Base-by-base conservation (phyloP, 768 basidiomycete genomes). In the Chalciporus chontae region DNA sequence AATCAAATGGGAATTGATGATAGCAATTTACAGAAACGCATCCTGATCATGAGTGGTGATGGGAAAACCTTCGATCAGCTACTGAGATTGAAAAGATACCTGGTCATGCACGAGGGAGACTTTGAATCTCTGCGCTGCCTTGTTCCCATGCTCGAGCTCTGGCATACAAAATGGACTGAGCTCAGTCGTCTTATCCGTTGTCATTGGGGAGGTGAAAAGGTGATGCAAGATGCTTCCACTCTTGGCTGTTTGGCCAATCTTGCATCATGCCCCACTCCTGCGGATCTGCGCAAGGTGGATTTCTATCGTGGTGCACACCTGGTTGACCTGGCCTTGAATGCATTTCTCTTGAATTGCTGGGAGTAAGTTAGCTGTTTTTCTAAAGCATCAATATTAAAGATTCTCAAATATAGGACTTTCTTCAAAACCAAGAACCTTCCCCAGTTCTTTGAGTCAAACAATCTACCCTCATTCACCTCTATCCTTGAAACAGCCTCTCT, bases 271-370 rank as follows among this genome's bases (percentile, higher is more conserved):
- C 58, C 62, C 5, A 53, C 55, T n/a, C 63, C 63, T 11, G 41
- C 49, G 15, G 58, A 67, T 51, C 42, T 67, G 8, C 40, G 47
- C 15, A 67, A 65, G 40, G 65, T 67, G 13, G 63, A 65, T 24
- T 64, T 60, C 48, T 59, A 54, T 43, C 53, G 58, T 37, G 55
- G 58, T 6, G 47, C 55, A 5, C 56, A 63, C 31, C 40, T 62
- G 11, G 17, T 63, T 14, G 48, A 56, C 11, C 21, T 65, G 2
- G 48, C 56, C 7, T 47, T 61, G 37, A 53, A 65, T 41, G 54
- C 58, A 45, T 51, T 57, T 23, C 34, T 65, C 4, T 34, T 64
- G 7, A 58, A 52, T 34, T 51, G 54, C 17, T 66, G 65, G 65
- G 46, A 49, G 48, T 49, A 34, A 23, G 47, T 48, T 17, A 5